A percentile compares a stretch with the other conserved stretches of the same genome.
These are phyloP conservation scores for Blastobotrys peoriensis DNA, from an alignment of 805 yeast genomes.

Conservation along the genomic window DNA sequence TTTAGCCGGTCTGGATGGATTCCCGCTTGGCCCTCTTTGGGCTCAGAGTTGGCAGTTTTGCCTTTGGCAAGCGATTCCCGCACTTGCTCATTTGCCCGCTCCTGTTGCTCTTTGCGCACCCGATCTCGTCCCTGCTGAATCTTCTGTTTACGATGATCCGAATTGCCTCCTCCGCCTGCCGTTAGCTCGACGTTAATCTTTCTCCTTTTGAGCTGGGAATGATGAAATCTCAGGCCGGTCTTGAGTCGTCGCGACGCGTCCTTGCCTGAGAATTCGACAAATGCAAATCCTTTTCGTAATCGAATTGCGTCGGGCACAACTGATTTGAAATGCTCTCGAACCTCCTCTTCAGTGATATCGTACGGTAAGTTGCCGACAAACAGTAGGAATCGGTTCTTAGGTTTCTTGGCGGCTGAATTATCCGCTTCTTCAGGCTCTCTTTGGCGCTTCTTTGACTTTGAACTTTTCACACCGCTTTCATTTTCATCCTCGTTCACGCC, in stretches of 20 bases:
- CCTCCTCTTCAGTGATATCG: slow-evolving; percentile 53
- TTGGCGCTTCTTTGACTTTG: slow-evolving; percentile 28
- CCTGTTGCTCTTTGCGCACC: slow-evolving; percentile 61
- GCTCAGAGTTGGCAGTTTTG: background rate
- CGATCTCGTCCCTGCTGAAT: slow-evolving; percentile 73
- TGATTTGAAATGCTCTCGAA: slow-evolving; percentile 66
- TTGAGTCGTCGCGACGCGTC: slow-evolving; percentile 79
- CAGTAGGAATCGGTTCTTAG: slow-evolving; percentile 54
- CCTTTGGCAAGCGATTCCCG: slow-evolving; percentile 22
- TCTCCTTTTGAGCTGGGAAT: slow-evolving; percentile 58
- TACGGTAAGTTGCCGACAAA: slow-evolving; percentile 91
- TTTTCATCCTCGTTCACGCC: background rate
- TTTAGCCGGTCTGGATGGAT: slow-evolving; percentile 17
- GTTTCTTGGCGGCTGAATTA: slow-evolving; percentile 41
- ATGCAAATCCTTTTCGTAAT: slow-evolving; percentile 67
- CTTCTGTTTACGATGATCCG: slow-evolving; percentile 52
- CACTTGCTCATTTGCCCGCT: slow-evolving; percentile 46
- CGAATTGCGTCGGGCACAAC: slow-evolving; percentile 67
- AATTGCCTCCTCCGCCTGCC: slow-evolving; percentile 97
- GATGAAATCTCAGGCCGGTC: slow-evolving; percentile 78
- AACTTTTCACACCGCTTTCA: background rate
- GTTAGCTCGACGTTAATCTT: slow-evolving; percentile 93
- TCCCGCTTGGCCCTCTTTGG: slow-evolving; percentile 3
- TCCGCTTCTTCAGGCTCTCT: slow-evolving; percentile 52
- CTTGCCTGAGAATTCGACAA: slow-evolving; percentile 75